Conservation (phyloP, 2,329 filamentous ascomycete genomes). For the Parafenestella ontariensis region DNA sequence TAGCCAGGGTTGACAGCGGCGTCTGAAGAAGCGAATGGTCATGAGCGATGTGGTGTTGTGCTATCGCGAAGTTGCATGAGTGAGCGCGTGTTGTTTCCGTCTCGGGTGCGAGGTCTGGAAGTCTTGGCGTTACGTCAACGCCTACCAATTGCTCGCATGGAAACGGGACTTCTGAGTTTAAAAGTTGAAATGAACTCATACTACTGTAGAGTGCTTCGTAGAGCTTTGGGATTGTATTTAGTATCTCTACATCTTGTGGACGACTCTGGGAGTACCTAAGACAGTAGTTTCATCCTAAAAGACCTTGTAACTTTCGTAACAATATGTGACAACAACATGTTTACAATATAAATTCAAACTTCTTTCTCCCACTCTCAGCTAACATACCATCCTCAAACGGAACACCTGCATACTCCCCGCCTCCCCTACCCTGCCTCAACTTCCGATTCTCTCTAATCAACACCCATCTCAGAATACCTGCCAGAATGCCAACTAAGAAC, state of each 20-base stretch:
- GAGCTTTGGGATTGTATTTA: too few species aligned
- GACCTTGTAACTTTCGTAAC: too few species aligned
- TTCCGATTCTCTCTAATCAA: slow-evolving; percentile 42
- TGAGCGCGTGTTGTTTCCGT: neutral
- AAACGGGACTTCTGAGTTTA: too few species aligned
- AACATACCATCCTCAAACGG: slow-evolving; percentile 32
- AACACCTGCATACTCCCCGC: slow-evolving; percentile 34
- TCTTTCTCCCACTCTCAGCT: slow-evolving; percentile 16
- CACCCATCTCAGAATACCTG: slow-evolving; percentile 51
- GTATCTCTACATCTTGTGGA: too few species aligned
- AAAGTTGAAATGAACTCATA: too few species aligned
- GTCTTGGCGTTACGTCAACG: neutral
- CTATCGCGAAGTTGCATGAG: neutral
- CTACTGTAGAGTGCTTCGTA: too few species aligned
- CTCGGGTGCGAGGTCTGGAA: neutral
- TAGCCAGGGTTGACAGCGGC: neutral
- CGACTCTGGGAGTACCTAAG: too few species aligned
- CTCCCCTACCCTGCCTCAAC: slow-evolving; percentile 4
- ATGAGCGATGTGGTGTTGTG: neutral
- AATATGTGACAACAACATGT: neutral
- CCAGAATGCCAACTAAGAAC: slow-evolving; percentile 55
- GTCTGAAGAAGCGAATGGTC: neutral
- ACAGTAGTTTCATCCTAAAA: too few species aligned
- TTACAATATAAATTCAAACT: slow-evolving; percentile 42
- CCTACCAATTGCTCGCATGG: neutral